These are phyloP conservation scores for Phalaenopsis hybrid DNA, from an alignment of 116 monocot genomes.

Conservation along the genomic window DNA sequence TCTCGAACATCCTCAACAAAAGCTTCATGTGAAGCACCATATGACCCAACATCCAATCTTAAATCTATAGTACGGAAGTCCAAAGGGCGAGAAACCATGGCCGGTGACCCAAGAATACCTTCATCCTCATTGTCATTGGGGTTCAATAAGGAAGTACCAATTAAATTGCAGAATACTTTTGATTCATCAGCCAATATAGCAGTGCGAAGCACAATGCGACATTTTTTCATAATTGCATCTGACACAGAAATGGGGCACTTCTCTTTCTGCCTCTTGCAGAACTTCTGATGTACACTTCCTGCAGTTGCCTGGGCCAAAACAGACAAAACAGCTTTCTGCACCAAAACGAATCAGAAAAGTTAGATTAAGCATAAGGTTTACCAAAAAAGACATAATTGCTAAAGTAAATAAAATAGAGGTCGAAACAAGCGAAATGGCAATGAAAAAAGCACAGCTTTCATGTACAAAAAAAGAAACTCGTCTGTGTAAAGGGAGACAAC, in stretches of 20 bases:
- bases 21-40: constrained; percentile 71
- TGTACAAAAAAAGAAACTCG: neutral
- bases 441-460: neutral
- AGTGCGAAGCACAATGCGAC: constrained; percentile 66
- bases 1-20: constrained; percentile 89
- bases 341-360: constrained; percentile 7
- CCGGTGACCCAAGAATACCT: constrained; percentile 92
- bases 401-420: neutral
- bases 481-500: neutral
- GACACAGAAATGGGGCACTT: constrained; percentile 44
- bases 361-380: neutral
- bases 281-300: constrained; percentile 43
- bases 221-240: constrained; percentile 84
- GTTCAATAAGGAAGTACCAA: constrained; percentile 56
- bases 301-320: constrained; percentile 49
- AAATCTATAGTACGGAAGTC: constrained; percentile 94
- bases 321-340: constrained; percentile 87
- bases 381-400: neutral
- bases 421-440: neutral
- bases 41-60: constrained; percentile 73
- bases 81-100: constrained; percentile 83
- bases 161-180: constrained; percentile 82
- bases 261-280: constrained; percentile 38
- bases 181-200: constrained; percentile 66
- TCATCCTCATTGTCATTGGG: constrained; percentile 82